phyloP scores from a whole-genome alignment of 768 basidiomycete species.

The Neoboletus brunneissimus region DNA sequence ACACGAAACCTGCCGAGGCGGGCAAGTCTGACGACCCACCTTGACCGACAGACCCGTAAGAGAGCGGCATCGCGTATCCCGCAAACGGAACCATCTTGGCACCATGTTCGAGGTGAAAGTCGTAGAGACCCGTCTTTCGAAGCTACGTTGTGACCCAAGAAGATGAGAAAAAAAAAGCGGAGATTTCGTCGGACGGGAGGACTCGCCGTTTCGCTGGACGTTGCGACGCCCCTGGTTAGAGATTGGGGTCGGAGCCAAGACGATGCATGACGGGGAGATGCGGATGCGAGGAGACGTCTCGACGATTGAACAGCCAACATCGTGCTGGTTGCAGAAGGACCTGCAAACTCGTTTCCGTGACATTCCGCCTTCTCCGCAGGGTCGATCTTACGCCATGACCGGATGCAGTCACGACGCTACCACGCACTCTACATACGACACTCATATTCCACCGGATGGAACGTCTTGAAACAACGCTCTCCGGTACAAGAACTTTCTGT shows the following conservation, averaged over 20 bases:
- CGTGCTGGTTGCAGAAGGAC: slow-evolving; percentile 7
- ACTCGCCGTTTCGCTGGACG: slow-evolving; percentile 21
- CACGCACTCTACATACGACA: too few species aligned
- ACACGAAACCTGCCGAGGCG: slow-evolving; percentile 1
- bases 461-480: slow-evolving; percentile 7
- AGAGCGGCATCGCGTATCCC: slow-evolving; percentile 91
- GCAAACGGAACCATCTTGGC: slow-evolving; percentile 98
- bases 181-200: neutral
- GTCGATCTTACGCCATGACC: neutral
- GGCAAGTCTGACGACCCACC: slow-evolving; percentile 40
- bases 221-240: slow-evolving; percentile 17
- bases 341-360: neutral
- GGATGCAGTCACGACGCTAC: too few species aligned
- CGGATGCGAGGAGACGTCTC: neutral
- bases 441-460: neutral
- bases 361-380: slow-evolving; percentile 7
- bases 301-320: slow-evolving; percentile 1
- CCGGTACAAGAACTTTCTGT: neutral
- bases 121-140: slow-evolving; percentile 74
- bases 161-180: neutral
- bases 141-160: slow-evolving; percentile 34
- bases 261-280: neutral
- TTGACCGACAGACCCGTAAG: slow-evolving; percentile 81
- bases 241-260: neutral
- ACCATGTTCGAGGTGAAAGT: slow-evolving; percentile 78